These are phyloP conservation scores for Boletus fagicola DNA, from an alignment of 768 basidiomycete species.

Conservation along the genomic window DNA sequence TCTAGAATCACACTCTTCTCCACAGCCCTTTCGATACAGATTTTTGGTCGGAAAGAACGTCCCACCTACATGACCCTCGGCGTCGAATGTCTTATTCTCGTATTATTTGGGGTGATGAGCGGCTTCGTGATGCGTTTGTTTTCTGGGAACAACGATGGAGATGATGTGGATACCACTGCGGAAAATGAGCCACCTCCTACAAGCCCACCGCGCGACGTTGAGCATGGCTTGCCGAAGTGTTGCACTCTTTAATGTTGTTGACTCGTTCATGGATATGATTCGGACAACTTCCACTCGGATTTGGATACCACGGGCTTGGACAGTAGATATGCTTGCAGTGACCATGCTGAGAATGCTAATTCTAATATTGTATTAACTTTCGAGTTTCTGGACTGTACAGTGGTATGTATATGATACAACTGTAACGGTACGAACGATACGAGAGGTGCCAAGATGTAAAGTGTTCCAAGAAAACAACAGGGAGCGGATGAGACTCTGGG, in stretches of 20 bases:
- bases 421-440: too few relatives aligned
- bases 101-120: not conserved
- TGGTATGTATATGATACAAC: too few relatives aligned
- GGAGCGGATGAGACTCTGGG: too few relatives aligned
- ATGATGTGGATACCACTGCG: not conserved
- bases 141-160: not conserved
- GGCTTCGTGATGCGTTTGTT: not conserved
- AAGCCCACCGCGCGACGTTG: not conserved
- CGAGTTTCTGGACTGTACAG: too few relatives aligned
- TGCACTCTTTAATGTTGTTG: not conserved
- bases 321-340: not conserved
- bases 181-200: not conserved
- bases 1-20: not conserved
- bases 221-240: not conserved
- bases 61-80: not conserved
- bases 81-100: constrained; percentile 6
- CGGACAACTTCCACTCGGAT: not conserved
- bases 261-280: not conserved
- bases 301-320: not conserved
- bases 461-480: too few relatives aligned
- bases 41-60: constrained; percentile 5
- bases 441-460: too few relatives aligned
- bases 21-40: constrained; percentile 4
- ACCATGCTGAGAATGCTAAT: too few relatives aligned
- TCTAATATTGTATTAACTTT: too few relatives aligned